Percentiles rank a stretch among this genome's conserved stretches.
Conservation (phyloP, 345 rosid genomes). For the Moricandia arvensis region DNA sequence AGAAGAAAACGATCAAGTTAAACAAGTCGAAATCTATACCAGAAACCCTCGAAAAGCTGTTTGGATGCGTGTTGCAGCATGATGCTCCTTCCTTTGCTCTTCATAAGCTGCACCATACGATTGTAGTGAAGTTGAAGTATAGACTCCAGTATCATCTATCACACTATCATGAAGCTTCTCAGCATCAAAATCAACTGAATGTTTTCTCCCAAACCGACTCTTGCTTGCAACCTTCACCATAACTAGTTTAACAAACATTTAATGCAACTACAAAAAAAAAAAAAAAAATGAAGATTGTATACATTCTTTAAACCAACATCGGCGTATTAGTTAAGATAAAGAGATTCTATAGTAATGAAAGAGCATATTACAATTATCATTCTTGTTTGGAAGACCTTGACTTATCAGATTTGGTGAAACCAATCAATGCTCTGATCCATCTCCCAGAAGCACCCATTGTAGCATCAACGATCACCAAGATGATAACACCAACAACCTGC, state of each 20-base stretch:
- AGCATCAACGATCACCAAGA: not conserved
- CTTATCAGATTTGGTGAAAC: conserved; percentile 35
- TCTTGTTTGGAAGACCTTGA: too few relatives aligned
- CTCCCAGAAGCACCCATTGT: conserved; percentile 90
- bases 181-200: conserved; percentile 54
- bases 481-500: conserved; percentile 28
- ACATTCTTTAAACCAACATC: not conserved
- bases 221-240: conserved; percentile 56
- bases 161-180: conserved; percentile 44
- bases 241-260: conserved; percentile 8
- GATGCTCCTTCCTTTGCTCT: conserved; percentile 50
- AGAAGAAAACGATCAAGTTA: too few relatives aligned
- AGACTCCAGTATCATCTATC: conserved; percentile 47
- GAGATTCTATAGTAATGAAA: too few relatives aligned
- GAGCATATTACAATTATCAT: too few relatives aligned
- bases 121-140: conserved; percentile 53
- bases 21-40: too few relatives aligned
- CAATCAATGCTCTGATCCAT: conserved; percentile 91
- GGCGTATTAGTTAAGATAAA: too few relatives aligned
- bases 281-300: not conserved
- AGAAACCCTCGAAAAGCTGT: conserved; percentile 93
- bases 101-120: conserved; percentile 46
- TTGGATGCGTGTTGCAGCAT: conserved; percentile 85
- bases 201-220: conserved; percentile 61
- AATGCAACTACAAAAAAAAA: not conserved